phyloP scores from a whole-genome alignment of 2,329 filamentous ascomycete genomes.

The Penicillium psychrosexuale region DNA sequence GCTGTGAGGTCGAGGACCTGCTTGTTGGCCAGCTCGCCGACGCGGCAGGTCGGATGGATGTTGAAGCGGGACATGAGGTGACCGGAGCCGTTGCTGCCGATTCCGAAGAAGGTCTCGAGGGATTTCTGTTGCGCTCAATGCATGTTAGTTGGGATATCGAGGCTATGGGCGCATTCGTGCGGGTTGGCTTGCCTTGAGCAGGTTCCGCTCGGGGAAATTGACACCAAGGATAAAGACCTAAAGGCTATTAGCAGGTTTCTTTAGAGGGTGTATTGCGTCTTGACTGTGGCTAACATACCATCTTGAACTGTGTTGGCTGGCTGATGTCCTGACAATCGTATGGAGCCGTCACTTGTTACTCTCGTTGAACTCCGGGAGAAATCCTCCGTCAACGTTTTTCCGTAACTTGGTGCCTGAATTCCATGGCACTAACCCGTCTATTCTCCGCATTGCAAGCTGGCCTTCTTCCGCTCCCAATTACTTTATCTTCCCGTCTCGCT shows the following conservation, averaged over 20 bases:
- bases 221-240: conserved; percentile 82
- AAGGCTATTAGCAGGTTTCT: conserved; percentile 11
- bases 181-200: conserved; percentile 67
- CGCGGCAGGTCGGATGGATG: conserved; percentile 77
- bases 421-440: background rate
- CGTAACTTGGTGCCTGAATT: conserved; percentile 12
- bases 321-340: conserved; percentile 10
- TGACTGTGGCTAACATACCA: conserved; percentile 24
- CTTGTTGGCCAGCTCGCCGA: conserved; percentile 70
- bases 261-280: background rate
- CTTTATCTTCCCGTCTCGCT: conserved; percentile 16
- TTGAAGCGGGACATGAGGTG: conserved; percentile 83
- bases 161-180: background rate
- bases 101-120: conserved; percentile 83
- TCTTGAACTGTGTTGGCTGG: conserved; percentile 22
- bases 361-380: conserved; percentile 30
- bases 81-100: conserved; percentile 67
- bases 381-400: conserved; percentile 33
- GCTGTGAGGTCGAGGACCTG: conserved; percentile 79
- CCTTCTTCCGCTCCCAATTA: conserved; percentile 22
- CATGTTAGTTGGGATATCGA: conserved; percentile 11
- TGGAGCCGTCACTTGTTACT: conserved; percentile 11
- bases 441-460: conserved; percentile 39
- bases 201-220: conserved; percentile 77
- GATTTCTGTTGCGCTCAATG: conserved; percentile 31